Percentiles rank a stretch among this genome's conserved stretches.
Conservation (phyloP, 176 grass and related monocot species). For the Oryza glumipatula region DNA sequence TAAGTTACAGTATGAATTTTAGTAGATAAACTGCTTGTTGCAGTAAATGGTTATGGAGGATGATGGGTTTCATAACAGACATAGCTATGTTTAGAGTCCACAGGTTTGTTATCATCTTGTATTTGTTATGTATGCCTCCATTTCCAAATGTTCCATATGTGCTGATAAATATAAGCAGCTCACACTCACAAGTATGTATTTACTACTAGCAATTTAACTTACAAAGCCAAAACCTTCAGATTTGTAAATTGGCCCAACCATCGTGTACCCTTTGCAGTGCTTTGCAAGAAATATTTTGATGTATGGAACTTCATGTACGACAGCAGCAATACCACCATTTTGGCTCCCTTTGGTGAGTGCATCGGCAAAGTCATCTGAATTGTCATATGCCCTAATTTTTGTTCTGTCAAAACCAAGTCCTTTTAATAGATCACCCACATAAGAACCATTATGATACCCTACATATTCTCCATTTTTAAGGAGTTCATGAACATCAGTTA, state of each 20-base stretch:
- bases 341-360: conserved; percentile 60
- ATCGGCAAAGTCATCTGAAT: conserved; percentile 29
- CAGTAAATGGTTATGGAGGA: not conserved
- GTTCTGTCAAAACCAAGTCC: conserved; percentile 45
- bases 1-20: not conserved
- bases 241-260: conserved; percentile 73
- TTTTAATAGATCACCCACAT: conserved; percentile 41
- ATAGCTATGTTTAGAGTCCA: conserved; percentile 1
- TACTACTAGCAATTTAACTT: conserved; percentile 22
- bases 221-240: conserved; percentile 62
- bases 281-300: conserved; percentile 59
- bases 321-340: conserved; percentile 56
- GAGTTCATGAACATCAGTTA: conserved; percentile 54
- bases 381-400: conserved; percentile 47
- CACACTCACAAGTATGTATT: not conserved
- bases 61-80: not conserved
- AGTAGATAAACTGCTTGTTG: not conserved
- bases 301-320: conserved; percentile 53
- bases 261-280: conserved; percentile 51
- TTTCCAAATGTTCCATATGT: not conserved
- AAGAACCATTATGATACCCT: conserved; percentile 38
- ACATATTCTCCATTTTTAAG: conserved; percentile 48
- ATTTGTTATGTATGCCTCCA: not conserved
- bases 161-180: not conserved
- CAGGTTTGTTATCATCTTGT: not conserved